A percentile compares a stretch with the other conserved stretches of the same genome.
Conservation (phyloP, 352 stramenopile species). For the Phytophthora pluvialis region DNA sequence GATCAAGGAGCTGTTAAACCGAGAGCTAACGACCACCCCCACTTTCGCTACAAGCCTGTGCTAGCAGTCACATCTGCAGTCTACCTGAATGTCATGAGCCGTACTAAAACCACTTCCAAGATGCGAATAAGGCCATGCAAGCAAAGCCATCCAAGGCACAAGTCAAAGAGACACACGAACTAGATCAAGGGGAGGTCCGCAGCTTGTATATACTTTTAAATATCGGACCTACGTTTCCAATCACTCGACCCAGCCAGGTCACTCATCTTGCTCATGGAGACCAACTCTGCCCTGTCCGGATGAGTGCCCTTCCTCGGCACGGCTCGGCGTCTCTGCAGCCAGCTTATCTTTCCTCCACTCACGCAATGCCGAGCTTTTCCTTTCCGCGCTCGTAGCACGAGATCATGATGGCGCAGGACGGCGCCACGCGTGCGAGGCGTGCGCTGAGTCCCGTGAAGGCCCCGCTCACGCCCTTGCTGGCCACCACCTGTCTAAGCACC, state of each 20-base stretch:
- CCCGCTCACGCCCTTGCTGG: conserved; percentile 49
- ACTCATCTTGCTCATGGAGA: conserved; percentile 17
- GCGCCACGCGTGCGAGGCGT: conserved; percentile 69
- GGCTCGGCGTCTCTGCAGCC: background rate
- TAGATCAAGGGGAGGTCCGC: conserved; percentile 3
- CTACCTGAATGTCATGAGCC: too few relatives aligned
- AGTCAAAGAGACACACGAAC: too few relatives aligned
- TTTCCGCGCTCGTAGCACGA: conserved; percentile 85
- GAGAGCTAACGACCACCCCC: too few relatives aligned
- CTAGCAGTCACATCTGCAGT: too few relatives aligned
- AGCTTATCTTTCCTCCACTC: conserved; percentile 9
- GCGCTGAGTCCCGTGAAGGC: conserved; percentile 73
- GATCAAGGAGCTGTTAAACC: too few relatives aligned
- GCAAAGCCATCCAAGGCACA: too few relatives aligned
- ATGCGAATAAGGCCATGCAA: too few relatives aligned
- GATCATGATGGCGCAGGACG: conserved; percentile 91
- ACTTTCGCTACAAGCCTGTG: too few relatives aligned
- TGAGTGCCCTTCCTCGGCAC: conserved; percentile 13
- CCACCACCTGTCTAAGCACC: conserved; percentile 62
- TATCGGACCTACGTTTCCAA: conserved; percentile 25
- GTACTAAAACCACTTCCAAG: too few relatives aligned
- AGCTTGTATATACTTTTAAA: conserved; percentile 28
- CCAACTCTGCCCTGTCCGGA: conserved; percentile 7
- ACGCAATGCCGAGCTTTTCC: conserved; percentile 64
- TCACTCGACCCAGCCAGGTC: conserved; percentile 2